Percentiles rank a stretch among this genome's conserved stretches.
Conservation (phyloP, 305 asterid genomes). For the Fraxinus latifolia region DNA sequence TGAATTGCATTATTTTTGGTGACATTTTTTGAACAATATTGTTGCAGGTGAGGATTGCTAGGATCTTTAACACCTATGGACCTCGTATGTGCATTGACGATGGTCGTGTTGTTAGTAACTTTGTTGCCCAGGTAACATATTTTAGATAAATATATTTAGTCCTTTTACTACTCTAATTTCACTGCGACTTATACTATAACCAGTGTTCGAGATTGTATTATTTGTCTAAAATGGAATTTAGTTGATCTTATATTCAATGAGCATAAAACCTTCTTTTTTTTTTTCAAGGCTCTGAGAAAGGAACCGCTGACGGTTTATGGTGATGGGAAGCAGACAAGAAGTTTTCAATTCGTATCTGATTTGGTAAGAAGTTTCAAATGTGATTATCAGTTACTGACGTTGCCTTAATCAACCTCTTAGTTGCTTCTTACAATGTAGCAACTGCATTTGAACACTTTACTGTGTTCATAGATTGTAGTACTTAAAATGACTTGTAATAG, state of each 20-base stretch:
- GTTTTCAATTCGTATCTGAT: constrained; percentile 92
- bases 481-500: not conserved
- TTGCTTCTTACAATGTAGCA: not conserved
- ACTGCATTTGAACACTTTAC: not conserved
- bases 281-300: constrained; percentile 83
- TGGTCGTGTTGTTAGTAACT: constrained; percentile 96
- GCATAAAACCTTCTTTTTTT: not conserved
- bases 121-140: constrained; percentile 85
- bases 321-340: constrained; percentile 94
- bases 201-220: not conserved
- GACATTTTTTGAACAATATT: not conserved
- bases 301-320: constrained; percentile 90
- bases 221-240: not conserved
- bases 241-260: not conserved
- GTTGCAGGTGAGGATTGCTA: constrained; percentile 85
- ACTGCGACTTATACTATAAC: not conserved
- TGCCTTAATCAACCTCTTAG: not conserved
- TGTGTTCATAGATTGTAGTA: not conserved
- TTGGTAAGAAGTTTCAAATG: constrained; percentile 48
- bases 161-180: not conserved
- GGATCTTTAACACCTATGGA: constrained; percentile 93
- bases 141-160: not conserved
- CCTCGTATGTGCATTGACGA: constrained; percentile 98
- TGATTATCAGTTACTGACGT: not conserved
- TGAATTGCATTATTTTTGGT: not conserved